phyloP scores from a whole-genome alignment of 805 yeast genomes.

The Teunomyces funiuensis region DNA sequence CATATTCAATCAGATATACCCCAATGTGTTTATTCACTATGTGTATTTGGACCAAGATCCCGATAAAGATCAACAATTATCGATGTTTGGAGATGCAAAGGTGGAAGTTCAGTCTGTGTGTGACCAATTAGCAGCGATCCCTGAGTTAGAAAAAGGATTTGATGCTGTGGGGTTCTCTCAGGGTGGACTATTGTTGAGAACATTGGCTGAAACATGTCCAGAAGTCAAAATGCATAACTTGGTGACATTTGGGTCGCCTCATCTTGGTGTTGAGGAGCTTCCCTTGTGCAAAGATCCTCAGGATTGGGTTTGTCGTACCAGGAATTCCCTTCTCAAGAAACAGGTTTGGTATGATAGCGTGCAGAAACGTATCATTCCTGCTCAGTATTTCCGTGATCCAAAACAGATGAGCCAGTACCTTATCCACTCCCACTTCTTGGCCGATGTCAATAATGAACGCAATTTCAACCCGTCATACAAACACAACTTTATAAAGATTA shows the following conservation, averaged over 20 bases:
- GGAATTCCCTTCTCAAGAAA: constrained; percentile 53
- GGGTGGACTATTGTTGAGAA: constrained; percentile 79
- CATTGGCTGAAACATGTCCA: constrained; percentile 60
- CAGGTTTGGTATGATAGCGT: constrained; percentile 61
- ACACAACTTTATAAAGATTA: constrained; percentile 42
- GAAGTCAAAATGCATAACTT: constrained; percentile 43
- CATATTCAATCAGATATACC: constrained; percentile 44
- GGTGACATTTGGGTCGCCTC: constrained; percentile 81
- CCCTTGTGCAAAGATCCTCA: constrained; percentile 51
- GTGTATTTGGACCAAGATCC: constrained; percentile 52
- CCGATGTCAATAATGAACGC: constrained; percentile 65
- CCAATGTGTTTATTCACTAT: constrained; percentile 53
- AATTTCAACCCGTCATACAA: constrained; percentile 39
- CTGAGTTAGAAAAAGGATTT: constrained; percentile 55
- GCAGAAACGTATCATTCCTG: constrained; percentile 62
- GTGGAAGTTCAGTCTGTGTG: constrained; percentile 57
- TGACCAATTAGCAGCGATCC: constrained; percentile 44
- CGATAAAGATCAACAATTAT: constrained; percentile 50
- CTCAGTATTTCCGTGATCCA: constrained; percentile 75
- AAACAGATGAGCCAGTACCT: constrained; percentile 53
- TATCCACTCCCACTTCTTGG: constrained; percentile 57
- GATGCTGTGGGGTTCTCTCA: constrained; percentile 80
- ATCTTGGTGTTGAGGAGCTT: constrained; percentile 69
- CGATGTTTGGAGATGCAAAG: constrained; percentile 61
- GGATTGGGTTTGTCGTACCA: constrained; percentile 59